Evolutionary conservation across 495 filamentous ascomycete genomes (phyloP).

Genomic region (Daldinia childiae): DNA sequence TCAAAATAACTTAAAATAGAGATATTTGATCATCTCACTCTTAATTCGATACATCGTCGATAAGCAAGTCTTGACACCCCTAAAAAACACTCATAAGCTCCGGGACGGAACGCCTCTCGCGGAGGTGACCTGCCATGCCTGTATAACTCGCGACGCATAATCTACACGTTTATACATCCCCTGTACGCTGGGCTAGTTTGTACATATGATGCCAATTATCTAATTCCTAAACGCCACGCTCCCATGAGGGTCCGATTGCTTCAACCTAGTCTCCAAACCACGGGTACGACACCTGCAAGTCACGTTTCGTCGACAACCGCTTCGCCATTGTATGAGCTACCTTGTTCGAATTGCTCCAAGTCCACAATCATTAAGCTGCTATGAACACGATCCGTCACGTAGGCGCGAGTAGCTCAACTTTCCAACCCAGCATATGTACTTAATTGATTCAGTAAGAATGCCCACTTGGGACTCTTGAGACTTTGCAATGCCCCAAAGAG

Average conservation of each 20-base stretch:
- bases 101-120: not conserved
- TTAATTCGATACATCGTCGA: conserved; percentile 1
- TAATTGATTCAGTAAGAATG: conserved; percentile 74
- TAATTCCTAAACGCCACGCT: conserved; percentile 42
- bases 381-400: not conserved
- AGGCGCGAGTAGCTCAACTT: conserved; percentile 40
- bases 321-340: conserved; percentile 7
- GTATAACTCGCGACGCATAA: conserved; percentile 21
- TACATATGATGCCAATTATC: conserved; percentile 38
- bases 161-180: conserved; percentile 41
- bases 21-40: not conserved
- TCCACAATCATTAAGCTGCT: conserved; percentile 1
- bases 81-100: conserved; percentile 1
- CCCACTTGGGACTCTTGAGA: conserved; percentile 60
- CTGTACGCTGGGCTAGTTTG: conserved; percentile 35
- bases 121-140: not conserved
- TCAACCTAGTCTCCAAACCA: conserved; percentile 19
- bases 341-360: not conserved
- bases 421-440: conserved; percentile 75
- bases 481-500: conserved; percentile 72
- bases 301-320: conserved; percentile 7
- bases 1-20: not conserved
- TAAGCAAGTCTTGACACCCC: not conserved
- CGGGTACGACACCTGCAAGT: conserved; percentile 1
- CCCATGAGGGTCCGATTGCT: conserved; percentile 22